Conservation (phyloP, 1,284 basidiomycete genomes). For the Sanghuangporus sanghuang region DNA sequence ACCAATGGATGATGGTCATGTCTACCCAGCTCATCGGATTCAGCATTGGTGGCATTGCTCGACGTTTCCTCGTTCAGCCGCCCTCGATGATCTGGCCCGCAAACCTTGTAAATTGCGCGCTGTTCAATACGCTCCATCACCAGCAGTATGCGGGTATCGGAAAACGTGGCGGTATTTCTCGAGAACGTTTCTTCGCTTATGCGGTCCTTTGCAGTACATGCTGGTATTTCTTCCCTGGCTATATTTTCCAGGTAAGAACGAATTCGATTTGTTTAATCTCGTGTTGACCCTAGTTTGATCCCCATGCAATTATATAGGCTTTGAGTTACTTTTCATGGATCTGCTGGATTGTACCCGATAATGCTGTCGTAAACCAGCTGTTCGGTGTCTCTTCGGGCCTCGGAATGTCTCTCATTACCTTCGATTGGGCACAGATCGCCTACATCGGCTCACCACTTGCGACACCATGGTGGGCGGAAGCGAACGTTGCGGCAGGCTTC, state of each 20-base stretch:
- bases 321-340: slow-evolving; percentile 38
- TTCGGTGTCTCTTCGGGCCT: slow-evolving; percentile 78
- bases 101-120: slow-evolving; percentile 45
- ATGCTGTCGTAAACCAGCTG: slow-evolving; percentile 56
- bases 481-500: slow-evolving; percentile 80
- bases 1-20: slow-evolving; percentile 44
- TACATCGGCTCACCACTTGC: slow-evolving; percentile 58
- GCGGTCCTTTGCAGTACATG: slow-evolving; percentile 22
- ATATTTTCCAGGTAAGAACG: slow-evolving; percentile 43
- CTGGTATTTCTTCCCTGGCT: slow-evolving; percentile 71
- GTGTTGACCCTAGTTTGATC: background rate
- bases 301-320: slow-evolving; percentile 23
- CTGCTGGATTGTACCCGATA: slow-evolving; percentile 32
- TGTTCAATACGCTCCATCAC: slow-evolving; percentile 55
- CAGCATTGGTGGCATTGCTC: slow-evolving; percentile 33
- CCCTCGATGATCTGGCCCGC: slow-evolving; percentile 44
- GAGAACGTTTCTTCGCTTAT: slow-evolving; percentile 45
- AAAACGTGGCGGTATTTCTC: slow-evolving; percentile 37
- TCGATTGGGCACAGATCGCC: slow-evolving; percentile 69
- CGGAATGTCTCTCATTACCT: slow-evolving; percentile 71
- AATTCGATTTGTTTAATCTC: background rate
- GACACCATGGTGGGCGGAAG: slow-evolving; percentile 72
- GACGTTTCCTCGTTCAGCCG: slow-evolving; percentile 36
- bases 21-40: slow-evolving; percentile 36
- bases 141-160: slow-evolving; percentile 44